These are phyloP conservation scores for Phytophthora ramorum DNA, from an alignment of 352 stramenopile species.

Conservation along the genomic window DNA sequence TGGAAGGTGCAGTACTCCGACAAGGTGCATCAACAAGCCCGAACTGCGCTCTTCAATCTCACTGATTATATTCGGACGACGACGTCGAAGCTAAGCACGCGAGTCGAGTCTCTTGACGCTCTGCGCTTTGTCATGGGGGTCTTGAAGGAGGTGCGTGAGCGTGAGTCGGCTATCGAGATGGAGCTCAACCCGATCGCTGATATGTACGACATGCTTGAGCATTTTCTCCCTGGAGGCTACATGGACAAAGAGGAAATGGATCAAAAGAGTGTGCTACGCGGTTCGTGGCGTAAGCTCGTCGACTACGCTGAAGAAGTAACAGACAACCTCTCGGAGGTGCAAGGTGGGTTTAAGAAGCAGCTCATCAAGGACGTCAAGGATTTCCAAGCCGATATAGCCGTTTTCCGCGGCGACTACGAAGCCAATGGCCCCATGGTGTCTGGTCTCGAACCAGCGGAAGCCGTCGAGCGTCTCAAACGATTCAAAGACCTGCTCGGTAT, in stretches of 20 bases:
- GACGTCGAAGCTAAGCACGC: conserved; percentile 66
- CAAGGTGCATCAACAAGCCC: conserved; percentile 81
- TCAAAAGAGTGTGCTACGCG: conserved; percentile 88
- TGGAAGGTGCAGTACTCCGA: conserved; percentile 91
- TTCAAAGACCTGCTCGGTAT: conserved; percentile 87
- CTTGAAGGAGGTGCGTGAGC: conserved; percentile 84
- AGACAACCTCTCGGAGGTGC: conserved; percentile 83
- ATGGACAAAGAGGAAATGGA: conserved; percentile 93
- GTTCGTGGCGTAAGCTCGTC: conserved; percentile 87
- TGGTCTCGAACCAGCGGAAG: conserved; percentile 79
- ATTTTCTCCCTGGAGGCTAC: conserved; percentile 84
- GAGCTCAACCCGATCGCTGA: conserved; percentile 89
- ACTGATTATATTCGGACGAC: conserved; percentile 87
- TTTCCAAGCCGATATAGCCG: conserved; percentile 71
- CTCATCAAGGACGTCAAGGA: conserved; percentile 89
- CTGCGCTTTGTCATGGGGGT: conserved; percentile 88
- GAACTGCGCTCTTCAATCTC: conserved; percentile 63
- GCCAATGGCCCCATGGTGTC: conserved; percentile 74
- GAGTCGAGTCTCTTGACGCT: conserved; percentile 76
- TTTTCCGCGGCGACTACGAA: conserved; percentile 78
- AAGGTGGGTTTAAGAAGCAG: conserved; percentile 92
- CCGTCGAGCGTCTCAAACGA: conserved; percentile 83
- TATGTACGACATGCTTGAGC: conserved; percentile 92
- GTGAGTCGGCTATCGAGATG: conserved; percentile 90
- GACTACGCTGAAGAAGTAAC: conserved; percentile 91